Evolutionary conservation across 345 rosid genomes (phyloP).

Genomic region (Mallotus nudiflorus): DNA sequence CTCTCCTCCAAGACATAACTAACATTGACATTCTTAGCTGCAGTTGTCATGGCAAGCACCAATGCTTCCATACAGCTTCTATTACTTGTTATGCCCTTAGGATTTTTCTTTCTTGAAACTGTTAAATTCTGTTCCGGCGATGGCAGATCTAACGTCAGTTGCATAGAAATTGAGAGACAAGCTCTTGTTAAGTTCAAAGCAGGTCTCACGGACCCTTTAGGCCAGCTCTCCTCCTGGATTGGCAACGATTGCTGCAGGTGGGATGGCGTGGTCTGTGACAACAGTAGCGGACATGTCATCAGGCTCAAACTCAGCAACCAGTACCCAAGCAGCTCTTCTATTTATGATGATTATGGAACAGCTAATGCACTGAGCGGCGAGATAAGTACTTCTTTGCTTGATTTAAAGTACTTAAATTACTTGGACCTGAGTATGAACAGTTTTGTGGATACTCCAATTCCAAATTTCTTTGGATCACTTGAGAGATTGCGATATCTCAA

Average conservation of each 20-base stretch:
- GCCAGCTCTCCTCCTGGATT: constrained; percentile 19
- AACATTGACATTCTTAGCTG: no score
- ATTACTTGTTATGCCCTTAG: neutral
- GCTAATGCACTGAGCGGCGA: constrained; percentile 10
- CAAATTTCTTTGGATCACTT: constrained; percentile 24
- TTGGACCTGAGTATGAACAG: constrained; percentile 26
- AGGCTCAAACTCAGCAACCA: constrained; percentile 11
- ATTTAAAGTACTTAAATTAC: constrained; percentile 24
- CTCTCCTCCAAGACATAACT: no score
- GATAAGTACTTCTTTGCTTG: constrained; percentile 23
- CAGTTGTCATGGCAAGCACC: no score
- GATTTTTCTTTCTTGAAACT: neutral
- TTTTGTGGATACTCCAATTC: constrained; percentile 16
- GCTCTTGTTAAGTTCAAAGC: constrained; percentile 24
- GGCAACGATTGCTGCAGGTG: constrained; percentile 16
- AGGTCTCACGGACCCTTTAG: constrained; percentile 16
- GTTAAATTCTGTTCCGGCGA: neutral
- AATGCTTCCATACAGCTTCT: no score
- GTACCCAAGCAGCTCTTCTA: neutral
- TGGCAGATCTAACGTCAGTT: neutral
- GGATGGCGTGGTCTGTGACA: constrained; percentile 11
- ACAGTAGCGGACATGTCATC: constrained; percentile 12
- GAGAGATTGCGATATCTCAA: constrained; percentile 21
- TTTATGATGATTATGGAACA: neutral
- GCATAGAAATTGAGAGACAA: constrained; percentile 10